Conservation (phyloP, 352 stramenopile genomes). For the Pythium coloratum region DNA sequence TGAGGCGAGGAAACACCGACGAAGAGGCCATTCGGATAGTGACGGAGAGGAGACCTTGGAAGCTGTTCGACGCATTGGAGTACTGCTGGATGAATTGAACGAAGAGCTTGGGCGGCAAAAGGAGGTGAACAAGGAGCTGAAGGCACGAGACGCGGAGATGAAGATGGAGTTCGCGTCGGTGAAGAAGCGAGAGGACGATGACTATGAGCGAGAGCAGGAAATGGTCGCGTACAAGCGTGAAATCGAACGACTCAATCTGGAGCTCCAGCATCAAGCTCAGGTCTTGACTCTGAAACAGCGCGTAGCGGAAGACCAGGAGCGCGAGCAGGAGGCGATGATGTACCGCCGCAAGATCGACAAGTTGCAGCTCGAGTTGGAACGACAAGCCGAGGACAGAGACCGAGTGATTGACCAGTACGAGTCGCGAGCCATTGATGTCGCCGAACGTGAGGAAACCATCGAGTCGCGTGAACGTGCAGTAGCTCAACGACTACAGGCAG, state of each 20-base stretch:
- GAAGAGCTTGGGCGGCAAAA: constrained; percentile 49
- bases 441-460: constrained; percentile 17
- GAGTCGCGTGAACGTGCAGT: constrained; percentile 14
- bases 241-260: not conserved
- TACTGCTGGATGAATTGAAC: constrained; percentile 57
- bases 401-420: constrained; percentile 10
- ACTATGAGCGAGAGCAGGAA: not conserved
- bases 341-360: constrained; percentile 11
- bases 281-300: not conserved
- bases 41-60: constrained; percentile 33
- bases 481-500: constrained; percentile 9
- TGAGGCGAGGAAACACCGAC: constrained; percentile 24
- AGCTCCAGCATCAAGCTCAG: not conserved
- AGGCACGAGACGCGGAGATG: constrained; percentile 28
- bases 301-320: not conserved
- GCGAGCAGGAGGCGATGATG: constrained; percentile 1
- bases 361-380: constrained; percentile 1
- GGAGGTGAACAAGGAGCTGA: constrained; percentile 38
- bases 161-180: constrained; percentile 15
- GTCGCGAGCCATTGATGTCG: constrained; percentile 9
- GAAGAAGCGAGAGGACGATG: constrained; percentile 8
- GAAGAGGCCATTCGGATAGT: constrained; percentile 13
- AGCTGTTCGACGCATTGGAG: constrained; percentile 48
- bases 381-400: constrained; percentile 1
- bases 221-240: not conserved